Evolutionary conservation across 208 protist species (phyloP).

Genomic region (Acanthamoeba sp.): DNA sequence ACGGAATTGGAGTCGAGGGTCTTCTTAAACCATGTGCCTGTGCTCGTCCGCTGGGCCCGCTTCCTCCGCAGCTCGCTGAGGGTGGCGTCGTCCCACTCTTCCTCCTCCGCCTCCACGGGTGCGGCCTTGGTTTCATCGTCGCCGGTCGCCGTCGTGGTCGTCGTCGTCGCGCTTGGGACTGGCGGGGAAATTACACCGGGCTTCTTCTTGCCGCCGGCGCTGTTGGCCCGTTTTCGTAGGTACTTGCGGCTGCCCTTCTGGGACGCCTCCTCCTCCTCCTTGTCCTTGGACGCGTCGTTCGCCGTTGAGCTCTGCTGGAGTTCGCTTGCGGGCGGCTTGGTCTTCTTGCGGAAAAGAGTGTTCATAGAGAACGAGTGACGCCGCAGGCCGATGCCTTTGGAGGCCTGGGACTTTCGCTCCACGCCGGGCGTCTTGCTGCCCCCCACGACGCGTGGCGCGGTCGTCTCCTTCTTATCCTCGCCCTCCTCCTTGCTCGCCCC

Average conservation of each 20-base stretch:
- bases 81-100: background rate
- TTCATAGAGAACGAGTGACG: constrained; percentile 10
- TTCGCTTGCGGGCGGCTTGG: background rate
- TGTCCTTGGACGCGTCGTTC: background rate
- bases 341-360: background rate
- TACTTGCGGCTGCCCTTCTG: background rate
- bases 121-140: too few species aligned
- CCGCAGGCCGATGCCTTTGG: background rate
- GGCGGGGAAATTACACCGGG: too few species aligned
- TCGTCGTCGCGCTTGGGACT: too few species aligned
- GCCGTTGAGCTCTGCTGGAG: background rate
- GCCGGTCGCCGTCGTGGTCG: background rate
- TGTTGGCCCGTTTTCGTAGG: background rate
- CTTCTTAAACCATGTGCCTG: background rate
- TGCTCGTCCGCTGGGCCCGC: background rate
- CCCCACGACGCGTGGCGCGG: background rate
- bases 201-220: background rate
- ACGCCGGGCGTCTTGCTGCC: background rate
- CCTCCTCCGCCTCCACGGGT: background rate
- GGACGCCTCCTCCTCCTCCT: background rate
- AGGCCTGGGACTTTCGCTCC: background rate
- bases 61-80: background rate
- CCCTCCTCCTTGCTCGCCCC: background rate
- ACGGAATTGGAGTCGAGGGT: background rate
- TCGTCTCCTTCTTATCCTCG: background rate